phyloP scores from a whole-genome alignment of 1,284 basidiomycete genomes.

The Cutaneotrichosporon sp. region DNA sequence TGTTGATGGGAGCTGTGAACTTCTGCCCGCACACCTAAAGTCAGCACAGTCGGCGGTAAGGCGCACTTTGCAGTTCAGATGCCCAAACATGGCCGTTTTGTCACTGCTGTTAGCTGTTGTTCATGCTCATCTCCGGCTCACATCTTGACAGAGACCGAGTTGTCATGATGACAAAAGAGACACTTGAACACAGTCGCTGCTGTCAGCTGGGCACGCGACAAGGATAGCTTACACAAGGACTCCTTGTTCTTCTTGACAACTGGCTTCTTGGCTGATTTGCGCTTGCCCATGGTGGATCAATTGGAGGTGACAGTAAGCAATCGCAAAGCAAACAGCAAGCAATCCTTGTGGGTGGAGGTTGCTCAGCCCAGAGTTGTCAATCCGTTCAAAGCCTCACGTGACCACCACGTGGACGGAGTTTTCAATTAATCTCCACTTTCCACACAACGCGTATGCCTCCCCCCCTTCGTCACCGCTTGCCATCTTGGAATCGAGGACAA shows the following conservation, averaged over 20 bases:
- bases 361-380: no score
- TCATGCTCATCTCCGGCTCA: conserved; percentile 15
- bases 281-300: conserved; percentile 39
- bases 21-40: conserved; percentile 35
- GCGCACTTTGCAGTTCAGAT: conserved; percentile 37
- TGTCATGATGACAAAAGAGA: conserved; percentile 46
- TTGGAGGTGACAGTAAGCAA: not conserved
- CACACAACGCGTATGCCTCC: conserved; percentile 25
- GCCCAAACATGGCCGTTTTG: conserved; percentile 38
- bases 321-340: no score
- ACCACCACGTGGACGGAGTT: conserved; percentile 27
- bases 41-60: not conserved
- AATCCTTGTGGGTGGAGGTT: not conserved
- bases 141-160: conserved; percentile 42
- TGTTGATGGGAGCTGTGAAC: conserved; percentile 39
- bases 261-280: conserved; percentile 46
- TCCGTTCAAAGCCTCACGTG: no score
- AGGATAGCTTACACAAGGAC: conserved; percentile 27
- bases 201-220: not conserved
- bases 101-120: conserved; percentile 32
- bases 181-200: conserved; percentile 48
- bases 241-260: conserved; percentile 33
- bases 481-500: no score
- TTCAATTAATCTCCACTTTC: conserved; percentile 20
- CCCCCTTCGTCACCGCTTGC: conserved; percentile 5